phyloP scores from a whole-genome alignment of 495 filamentous ascomycete genomes.

The Haplographium delicatum region DNA sequence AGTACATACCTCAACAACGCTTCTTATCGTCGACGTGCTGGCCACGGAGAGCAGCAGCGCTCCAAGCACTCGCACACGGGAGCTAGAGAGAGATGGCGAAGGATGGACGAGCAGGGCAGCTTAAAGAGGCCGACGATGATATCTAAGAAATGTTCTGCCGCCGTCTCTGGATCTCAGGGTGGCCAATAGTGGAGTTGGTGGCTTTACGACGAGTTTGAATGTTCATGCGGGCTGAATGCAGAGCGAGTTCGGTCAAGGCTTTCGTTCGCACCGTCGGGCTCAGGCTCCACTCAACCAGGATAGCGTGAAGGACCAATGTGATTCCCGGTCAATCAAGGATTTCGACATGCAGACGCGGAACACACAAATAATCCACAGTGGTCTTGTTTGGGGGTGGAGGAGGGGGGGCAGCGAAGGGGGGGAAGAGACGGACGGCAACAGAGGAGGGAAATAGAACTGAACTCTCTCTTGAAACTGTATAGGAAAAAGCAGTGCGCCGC shows the following conservation, averaged over 20 bases:
- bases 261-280: constrained; percentile 8
- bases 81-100: constrained; percentile 2
- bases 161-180: constrained; percentile 2
- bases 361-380: too few species aligned
- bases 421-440: too few species aligned
- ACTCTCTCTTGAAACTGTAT: too few species aligned
- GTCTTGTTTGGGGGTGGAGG: too few species aligned
- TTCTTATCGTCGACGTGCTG: constrained; percentile 15
- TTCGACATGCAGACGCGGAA: not conserved
- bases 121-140: constrained; percentile 12
- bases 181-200: constrained; percentile 14
- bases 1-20: constrained; percentile 11
- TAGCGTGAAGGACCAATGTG: not conserved
- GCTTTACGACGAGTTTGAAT: constrained; percentile 2
- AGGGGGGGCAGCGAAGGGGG: too few species aligned
- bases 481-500: too few species aligned
- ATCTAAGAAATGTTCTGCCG: constrained; percentile 14
- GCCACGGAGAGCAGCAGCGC: constrained; percentile 12
- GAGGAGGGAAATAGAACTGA: too few species aligned
- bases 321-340: not conserved
- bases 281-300: constrained; percentile 6
- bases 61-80: constrained; percentile 19
- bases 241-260: constrained; percentile 8
- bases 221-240: constrained; percentile 12
- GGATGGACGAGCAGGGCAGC: constrained; percentile 6